Conservation (phyloP, 805 yeast species). For the Saturnispora galanensis region DNA sequence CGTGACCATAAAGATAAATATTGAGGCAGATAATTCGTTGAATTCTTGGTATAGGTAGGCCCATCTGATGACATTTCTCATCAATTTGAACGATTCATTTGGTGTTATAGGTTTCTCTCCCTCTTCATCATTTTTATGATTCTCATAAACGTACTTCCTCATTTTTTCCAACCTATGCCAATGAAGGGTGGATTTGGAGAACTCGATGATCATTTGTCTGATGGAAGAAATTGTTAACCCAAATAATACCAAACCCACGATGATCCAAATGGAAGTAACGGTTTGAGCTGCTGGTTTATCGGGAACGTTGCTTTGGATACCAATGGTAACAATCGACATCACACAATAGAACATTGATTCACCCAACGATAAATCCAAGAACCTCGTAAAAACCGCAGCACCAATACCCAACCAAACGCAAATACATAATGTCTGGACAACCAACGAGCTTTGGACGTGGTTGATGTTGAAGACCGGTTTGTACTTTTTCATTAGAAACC, state of each 20-base stretch:
- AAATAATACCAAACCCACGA: conserved; percentile 60
- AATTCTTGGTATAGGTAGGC: conserved; percentile 33
- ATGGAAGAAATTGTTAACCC: conserved; percentile 70
- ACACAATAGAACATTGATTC: conserved; percentile 63
- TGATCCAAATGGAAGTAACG: conserved; percentile 50
- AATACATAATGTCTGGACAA: conserved; percentile 57
- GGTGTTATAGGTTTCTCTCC: conserved; percentile 10
- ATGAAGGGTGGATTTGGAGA: conserved; percentile 51
- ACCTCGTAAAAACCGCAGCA: conserved; percentile 42
- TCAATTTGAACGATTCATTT: conserved; percentile 41
- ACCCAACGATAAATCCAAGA: conserved; percentile 45
- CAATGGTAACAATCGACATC: conserved; percentile 69
- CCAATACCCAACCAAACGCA: conserved; percentile 69
- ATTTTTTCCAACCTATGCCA: conserved; percentile 54
- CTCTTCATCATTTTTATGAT: conserved; percentile 9
- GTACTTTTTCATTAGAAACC: conserved; percentile 49
- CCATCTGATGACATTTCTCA: conserved; percentile 40
- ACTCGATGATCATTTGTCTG: conserved; percentile 50
- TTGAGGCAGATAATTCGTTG: conserved; percentile 30
- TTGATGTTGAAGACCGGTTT: conserved; percentile 64
- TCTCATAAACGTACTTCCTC: conserved; percentile 30
- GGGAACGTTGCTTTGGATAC: conserved; percentile 70
- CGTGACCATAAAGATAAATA: conserved; percentile 41
- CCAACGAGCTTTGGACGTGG: conserved; percentile 59
- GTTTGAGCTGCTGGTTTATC: conserved; percentile 42